Base-by-base conservation (phyloP, 140 eudicot species). In the Erigeron philadelphicus region DNA sequence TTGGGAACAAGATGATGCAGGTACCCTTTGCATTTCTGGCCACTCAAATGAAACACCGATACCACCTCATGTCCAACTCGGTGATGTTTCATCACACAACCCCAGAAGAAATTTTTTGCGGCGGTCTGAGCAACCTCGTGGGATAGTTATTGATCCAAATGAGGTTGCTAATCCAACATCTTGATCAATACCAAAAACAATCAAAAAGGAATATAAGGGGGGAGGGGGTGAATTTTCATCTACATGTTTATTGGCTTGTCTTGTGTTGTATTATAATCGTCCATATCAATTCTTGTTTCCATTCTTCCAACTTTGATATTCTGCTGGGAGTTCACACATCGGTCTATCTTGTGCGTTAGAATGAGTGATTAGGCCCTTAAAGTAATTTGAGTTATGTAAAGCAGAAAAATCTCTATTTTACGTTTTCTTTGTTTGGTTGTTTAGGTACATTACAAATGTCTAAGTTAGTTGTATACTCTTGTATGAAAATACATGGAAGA, bases 1-100 rank as follows among this genome's bases (percentile, higher is more conserved):
- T 45, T 93, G 96, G 98, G 90, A 75, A 56, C 96, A 89, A 79
- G 95, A 93, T 65, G 98, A 93, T 68, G 73, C 94, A 1, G 96
- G 96, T 48, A 56, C 79, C 6, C 95, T 87, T 38, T 86, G 94
- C 74, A 79, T 93, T 31, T 81, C 86, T 6, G 98, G 98, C 42
- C 79, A 84, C 76, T 89, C 98, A 0, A 54, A 64, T 16, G 95
- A 89, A 75, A 81, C 75, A 17, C 85, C 88, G 5, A 69, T 93
- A 44, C 96, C 96, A 4, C 61, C 85, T 64, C 82, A 80, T 75
- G 84, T 83, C 52, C 84, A 75, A 68, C 61, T 76, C n/a, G 21
- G 15, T 17, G 73, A 78, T 43, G 67, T 73, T 78, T 49, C 87
- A 18, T 68, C 73, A 17, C 16, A 62, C 54, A 55, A 42, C 58